Evolutionary conservation across 345 rosid genomes (phyloP).

Genomic region (Melaleuca alternifolia): DNA sequence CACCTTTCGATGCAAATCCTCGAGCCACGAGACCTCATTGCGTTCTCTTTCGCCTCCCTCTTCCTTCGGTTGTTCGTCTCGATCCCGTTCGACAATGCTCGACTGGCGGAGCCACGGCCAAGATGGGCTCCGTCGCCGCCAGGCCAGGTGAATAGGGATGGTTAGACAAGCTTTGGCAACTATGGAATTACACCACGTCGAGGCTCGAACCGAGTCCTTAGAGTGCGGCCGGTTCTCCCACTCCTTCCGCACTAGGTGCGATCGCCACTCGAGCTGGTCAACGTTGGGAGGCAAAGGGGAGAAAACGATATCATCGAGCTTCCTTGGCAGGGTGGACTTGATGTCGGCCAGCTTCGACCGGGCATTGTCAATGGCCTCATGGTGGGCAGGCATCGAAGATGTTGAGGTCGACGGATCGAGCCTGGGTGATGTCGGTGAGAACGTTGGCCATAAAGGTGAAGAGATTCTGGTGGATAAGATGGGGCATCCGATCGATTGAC

Average conservation of each 20-base stretch:
- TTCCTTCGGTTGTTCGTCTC: no score
- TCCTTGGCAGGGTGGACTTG: slow-evolving; percentile 38
- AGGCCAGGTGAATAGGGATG: no score
- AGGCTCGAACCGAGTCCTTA: no score
- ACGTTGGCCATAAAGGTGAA: slow-evolving; percentile 59
- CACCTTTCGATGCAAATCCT: no score
- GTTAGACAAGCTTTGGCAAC: no score
- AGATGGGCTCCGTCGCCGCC: no score
- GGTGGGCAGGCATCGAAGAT: slow-evolving; percentile 85
- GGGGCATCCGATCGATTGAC: slow-evolving; percentile 43
- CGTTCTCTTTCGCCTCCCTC: no score
- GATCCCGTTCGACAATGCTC: no score
- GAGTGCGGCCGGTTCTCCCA: slow-evolving; percentile 18
- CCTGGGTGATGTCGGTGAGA: slow-evolving; percentile 55
- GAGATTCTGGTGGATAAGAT: slow-evolving; percentile 41
- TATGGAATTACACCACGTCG: no score
- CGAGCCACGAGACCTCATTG: no score
- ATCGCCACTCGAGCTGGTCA: slow-evolving; percentile 41
- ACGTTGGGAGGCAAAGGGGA: slow-evolving; percentile 40
- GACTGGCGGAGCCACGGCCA: no score
- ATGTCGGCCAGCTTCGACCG: slow-evolving; percentile 45
- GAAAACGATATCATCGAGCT: slow-evolving; percentile 67
- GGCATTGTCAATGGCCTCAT: slow-evolving; percentile 66
- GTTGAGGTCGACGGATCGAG: slow-evolving; percentile 62
- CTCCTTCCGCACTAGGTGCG: slow-evolving; percentile 48